Percentiles rank a stretch among this genome's conserved stretches.
Conservation (phyloP, 805 yeast genomes). For the Metschnikowia henanensis region DNA sequence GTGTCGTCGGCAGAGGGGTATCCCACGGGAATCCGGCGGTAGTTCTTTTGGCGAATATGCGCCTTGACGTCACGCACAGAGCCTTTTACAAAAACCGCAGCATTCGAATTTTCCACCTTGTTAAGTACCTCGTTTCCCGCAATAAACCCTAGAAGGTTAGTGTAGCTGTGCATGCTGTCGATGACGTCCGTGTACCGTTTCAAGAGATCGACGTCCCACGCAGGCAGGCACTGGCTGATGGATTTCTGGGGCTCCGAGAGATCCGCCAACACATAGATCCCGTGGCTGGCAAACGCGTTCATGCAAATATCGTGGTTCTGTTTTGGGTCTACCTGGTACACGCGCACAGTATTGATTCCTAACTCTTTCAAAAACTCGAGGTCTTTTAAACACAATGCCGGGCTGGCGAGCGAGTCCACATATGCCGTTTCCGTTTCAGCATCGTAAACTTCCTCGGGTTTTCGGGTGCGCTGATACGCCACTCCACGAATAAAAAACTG, state of each 20-base stretch:
- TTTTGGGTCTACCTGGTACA: conserved; percentile 80
- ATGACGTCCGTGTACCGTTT: conserved; percentile 34
- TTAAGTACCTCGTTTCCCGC: conserved; percentile 44
- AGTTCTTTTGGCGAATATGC: conserved; percentile 27
- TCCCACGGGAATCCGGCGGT: conserved; percentile 41
- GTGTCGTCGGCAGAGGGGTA: conserved; percentile 41
- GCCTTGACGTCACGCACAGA: conserved; percentile 34
- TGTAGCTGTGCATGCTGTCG: conserved; percentile 31
- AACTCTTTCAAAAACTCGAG: conserved; percentile 70
- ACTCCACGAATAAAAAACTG: conserved; percentile 88
- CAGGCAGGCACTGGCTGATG: conserved; percentile 31
- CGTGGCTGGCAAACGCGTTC: conserved; percentile 31
- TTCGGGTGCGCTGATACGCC: conserved; percentile 78
- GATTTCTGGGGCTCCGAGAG: conserved; percentile 37
- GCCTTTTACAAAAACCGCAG: conserved; percentile 38
- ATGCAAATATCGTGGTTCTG: conserved; percentile 34
- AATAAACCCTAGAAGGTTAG: conserved; percentile 38
- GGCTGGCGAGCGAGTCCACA: conserved; percentile 79
- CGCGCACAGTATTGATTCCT: conserved; percentile 77
- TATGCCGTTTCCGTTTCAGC: conserved; percentile 27
- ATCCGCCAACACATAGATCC: conserved; percentile 38
- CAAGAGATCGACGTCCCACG: conserved; percentile 34
- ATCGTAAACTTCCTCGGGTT: conserved; percentile 33
- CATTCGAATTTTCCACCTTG: conserved; percentile 24
- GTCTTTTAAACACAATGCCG: conserved; percentile 71